Evolutionary conservation across 495 filamentous ascomycete genomes (phyloP).

Genomic region (Tuber brumale): DNA sequence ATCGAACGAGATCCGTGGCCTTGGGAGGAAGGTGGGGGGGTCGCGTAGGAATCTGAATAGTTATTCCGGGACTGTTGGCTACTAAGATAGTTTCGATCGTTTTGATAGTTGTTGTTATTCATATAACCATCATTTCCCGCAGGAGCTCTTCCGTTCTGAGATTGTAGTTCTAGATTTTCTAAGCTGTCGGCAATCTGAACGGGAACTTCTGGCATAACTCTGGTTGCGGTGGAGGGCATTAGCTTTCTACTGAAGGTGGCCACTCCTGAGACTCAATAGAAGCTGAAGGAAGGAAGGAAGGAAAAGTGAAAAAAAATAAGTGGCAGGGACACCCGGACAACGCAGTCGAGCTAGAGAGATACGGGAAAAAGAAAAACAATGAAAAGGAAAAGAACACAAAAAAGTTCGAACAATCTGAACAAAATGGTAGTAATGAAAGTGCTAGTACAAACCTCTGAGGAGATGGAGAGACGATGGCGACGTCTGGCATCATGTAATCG

Average conservation of each 20-base stretch:
- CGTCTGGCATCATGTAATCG: conserved; percentile 67
- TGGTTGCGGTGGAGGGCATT: conserved; percentile 38
- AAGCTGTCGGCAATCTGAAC: conserved; percentile 80
- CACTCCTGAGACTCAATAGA: not conserved
- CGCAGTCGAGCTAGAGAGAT: conserved; percentile 5
- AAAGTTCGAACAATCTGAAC: conserved; percentile 20
- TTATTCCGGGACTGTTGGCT: conserved; percentile 32
- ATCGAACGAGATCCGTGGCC: conserved; percentile 38
- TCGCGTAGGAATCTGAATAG: conserved; percentile 41
- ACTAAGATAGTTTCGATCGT: conserved; percentile 42
- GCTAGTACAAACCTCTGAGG: conserved; percentile 71
- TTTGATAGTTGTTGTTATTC: conserved; percentile 43
- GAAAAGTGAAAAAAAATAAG: conserved; percentile 20
- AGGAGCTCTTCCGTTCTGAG: conserved; percentile 40
- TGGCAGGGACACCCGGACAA: conserved; percentile 31
- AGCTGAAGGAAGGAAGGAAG: conserved; percentile 10
- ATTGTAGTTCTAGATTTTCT: conserved; percentile 78
- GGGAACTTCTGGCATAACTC: conserved; percentile 69
- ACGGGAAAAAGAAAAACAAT: conserved; percentile 18
- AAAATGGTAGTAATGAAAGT: conserved; percentile 23
- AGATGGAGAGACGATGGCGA: conserved; percentile 69
- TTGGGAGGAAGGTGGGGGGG: conserved; percentile 37
- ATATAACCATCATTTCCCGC: conserved; percentile 20
- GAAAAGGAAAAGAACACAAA: conserved; percentile 20
- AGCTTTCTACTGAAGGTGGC: conserved; percentile 5